Conservation (phyloP, 169 alveolate species). For the Amoebophrya sp. region DNA sequence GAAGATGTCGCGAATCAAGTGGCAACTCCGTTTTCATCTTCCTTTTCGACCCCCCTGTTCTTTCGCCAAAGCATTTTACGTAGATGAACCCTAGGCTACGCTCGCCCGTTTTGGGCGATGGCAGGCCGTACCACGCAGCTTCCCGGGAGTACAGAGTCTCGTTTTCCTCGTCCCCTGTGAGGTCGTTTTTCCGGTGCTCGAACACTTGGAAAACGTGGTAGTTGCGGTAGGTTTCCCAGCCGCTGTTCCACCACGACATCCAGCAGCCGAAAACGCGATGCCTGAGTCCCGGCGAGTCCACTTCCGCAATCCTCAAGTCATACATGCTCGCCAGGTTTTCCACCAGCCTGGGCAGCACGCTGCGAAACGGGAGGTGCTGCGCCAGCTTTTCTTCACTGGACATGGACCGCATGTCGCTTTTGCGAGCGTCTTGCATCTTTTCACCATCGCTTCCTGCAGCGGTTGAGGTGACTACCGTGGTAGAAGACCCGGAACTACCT, state of each 20-base stretch:
- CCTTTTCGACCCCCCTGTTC: too few relatives aligned
- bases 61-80: neutral
- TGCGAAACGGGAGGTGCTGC: neutral
- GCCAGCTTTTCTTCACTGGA: neutral
- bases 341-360: neutral
- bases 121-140: neutral
- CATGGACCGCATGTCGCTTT: too few relatives aligned
- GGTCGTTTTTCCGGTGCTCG: too few relatives aligned
- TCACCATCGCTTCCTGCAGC: too few relatives aligned
- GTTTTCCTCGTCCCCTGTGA: neutral
- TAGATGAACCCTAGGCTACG: neutral
- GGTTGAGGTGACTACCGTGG: too few relatives aligned
- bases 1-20: too few relatives aligned
- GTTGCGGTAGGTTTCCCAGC: neutral
- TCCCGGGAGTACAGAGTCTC: neutral
- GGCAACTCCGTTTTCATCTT: too few relatives aligned
- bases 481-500: too few relatives aligned
- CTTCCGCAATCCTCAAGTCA: neutral
- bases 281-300: neutral
- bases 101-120: neutral
- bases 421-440: too few relatives aligned
- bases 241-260: neutral
- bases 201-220: neutral
- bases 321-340: neutral
- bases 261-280: neutral